Evolutionary conservation across 208 protist species (phyloP), one percentile per base, ranked within the genome.

Genomic region (Acanthamoeba healyi): DNA sequence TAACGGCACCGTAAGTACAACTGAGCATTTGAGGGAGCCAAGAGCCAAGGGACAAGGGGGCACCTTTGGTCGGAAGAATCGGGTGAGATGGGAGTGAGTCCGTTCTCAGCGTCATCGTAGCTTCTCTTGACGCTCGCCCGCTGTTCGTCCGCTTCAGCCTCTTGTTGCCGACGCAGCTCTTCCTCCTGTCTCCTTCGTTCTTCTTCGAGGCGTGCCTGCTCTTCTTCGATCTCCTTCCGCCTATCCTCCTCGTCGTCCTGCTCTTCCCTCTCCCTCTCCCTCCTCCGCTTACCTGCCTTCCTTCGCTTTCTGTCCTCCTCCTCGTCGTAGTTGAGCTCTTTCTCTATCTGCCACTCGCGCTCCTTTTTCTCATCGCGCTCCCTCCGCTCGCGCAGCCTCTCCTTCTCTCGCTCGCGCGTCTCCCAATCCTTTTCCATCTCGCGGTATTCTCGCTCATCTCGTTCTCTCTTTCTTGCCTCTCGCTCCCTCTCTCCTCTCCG

Each of bases 241-340:
- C 56, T 22, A 44, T 84, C 74, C 34, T 91, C 87, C 22, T 58
- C 49, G 51, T 96, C 95, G 4, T 95, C 93, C 32, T 94, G 63
- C 67, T 44, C 56, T 34, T 96, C 95, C 32, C 67, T 88, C 63
- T 94, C 46, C 51, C 95, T 46, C 44, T 94, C 32, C 42, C 70
- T 93, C 92, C 49, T 40, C 42, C 92, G 17, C 67, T 74, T 94
- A 40, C 61, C 92, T 1, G 54, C 61, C 32, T 87, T 94, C 56
- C 72, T 86, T 94, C 92, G 65, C 70, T 67, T 56, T 7, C 92
- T 86, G 26, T 88, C 54, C 17, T 94, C 65, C 29, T 79, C 61
- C 79, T 94, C 92, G 10, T 94, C 92, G 46, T 67, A 94, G n/a
- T 94, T 67, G 34, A 94, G 46, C 58, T 94, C 92, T 32, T 51